A percentile compares a stretch with the other conserved stretches of the same genome.
These are phyloP conservation scores for Pleurotus cornucopiae DNA, from an alignment of 768 basidiomycete genomes.

Conservation along the genomic window DNA sequence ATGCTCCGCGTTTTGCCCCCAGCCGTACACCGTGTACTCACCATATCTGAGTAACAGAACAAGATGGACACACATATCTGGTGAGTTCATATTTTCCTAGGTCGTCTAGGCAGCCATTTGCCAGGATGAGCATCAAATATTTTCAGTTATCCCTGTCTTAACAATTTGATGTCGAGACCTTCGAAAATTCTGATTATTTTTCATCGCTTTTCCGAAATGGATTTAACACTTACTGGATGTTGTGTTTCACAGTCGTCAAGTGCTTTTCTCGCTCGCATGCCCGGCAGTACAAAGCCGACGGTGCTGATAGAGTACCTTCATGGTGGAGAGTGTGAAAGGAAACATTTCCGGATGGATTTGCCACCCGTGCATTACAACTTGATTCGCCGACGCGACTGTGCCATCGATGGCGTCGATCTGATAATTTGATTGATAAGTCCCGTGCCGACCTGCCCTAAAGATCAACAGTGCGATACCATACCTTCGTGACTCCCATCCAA, in stretches of 20 bases:
- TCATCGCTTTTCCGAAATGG: not conserved
- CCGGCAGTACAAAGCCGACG: too few species aligned
- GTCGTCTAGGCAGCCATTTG: too few species aligned
- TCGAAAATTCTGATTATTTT: conserved; percentile 5
- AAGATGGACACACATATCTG: not conserved
- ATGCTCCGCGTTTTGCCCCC: not conserved
- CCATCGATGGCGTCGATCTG: conserved; percentile 6
- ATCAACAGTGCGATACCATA: not conserved
- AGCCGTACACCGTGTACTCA: not conserved
- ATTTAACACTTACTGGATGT: not conserved
- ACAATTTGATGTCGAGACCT: conserved; percentile 12
- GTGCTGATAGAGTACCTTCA: too few species aligned
- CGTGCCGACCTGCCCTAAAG: conserved; percentile 7
- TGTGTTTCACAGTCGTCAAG: too few species aligned
- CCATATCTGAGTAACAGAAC: not conserved
- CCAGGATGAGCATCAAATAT: conserved; percentile 8
- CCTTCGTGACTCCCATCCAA: conserved; percentile 2
- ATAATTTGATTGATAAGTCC: conserved; percentile 8
- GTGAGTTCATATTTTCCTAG: too few species aligned
- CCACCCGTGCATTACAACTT: not conserved
- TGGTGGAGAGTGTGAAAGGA: too few species aligned
- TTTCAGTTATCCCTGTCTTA: conserved; percentile 16
- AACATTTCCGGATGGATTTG: not conserved
- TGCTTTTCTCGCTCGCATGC: not conserved
- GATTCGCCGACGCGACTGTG: not conserved